Percentiles rank a stretch among this genome's conserved stretches.
Conservation (phyloP, 2,329 filamentous ascomycete species). For the Ilyonectria destructans region DNA sequence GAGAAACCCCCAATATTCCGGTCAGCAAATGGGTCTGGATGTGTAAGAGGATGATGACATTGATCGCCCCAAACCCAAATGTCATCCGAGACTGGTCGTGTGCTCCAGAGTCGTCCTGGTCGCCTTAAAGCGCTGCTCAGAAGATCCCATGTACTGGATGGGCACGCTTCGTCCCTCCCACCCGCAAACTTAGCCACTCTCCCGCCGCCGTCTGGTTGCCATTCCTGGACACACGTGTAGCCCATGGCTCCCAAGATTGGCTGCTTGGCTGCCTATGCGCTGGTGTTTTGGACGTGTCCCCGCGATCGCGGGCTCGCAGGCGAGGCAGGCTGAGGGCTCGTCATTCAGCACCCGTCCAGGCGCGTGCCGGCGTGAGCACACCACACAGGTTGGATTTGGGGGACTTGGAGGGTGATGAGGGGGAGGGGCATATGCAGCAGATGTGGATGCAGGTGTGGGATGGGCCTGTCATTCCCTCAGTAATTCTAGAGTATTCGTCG, state of each 20-base stretch:
- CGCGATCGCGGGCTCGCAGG: background rate
- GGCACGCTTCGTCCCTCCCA: slow-evolving; percentile 1
- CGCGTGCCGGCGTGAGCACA: slow-evolving; percentile 30
- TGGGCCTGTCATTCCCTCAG: background rate
- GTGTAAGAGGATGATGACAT: background rate
- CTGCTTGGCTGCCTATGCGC: slow-evolving; percentile 9
- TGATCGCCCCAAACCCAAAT: background rate
- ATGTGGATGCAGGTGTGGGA: slow-evolving; percentile 1
- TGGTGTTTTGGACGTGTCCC: slow-evolving; percentile 7
- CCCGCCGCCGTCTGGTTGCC: slow-evolving; percentile 30
- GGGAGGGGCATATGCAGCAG: slow-evolving; percentile 5
- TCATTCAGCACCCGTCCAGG: slow-evolving; percentile 25
- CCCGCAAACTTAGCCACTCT: slow-evolving; percentile 13
- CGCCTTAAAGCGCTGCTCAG: background rate
- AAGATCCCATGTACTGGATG: background rate
- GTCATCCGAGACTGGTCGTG: slow-evolving; percentile 34
- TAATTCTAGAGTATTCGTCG: background rate
- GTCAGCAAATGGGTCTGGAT: background rate
- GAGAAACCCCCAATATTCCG: background rate
- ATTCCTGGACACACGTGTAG: slow-evolving; percentile 47
- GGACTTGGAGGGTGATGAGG: slow-evolving; percentile 2
- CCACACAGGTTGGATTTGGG: slow-evolving; percentile 21
- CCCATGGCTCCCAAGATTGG: slow-evolving; percentile 46
- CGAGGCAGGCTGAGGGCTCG: slow-evolving; percentile 12
- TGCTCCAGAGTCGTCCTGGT: slow-evolving; percentile 25